Evolutionary conservation across 495 filamentous ascomycete species (phyloP).

Genomic region (Trichoderma parareesei): DNA sequence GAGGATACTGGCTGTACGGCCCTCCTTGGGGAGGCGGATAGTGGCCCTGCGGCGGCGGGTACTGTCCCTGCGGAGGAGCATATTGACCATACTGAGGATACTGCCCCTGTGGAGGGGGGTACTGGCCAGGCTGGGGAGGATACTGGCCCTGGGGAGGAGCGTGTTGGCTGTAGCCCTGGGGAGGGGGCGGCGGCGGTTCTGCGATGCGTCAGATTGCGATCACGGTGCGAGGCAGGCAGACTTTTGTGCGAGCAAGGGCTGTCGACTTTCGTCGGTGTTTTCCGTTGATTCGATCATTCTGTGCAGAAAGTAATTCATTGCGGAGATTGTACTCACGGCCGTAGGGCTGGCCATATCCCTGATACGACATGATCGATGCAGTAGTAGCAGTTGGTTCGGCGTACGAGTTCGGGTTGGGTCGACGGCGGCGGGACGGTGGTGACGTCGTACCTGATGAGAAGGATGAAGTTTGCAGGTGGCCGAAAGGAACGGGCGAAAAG

Average conservation of each 20-base stretch:
- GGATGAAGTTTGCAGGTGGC: background rate
- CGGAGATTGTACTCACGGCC: conserved; percentile 12
- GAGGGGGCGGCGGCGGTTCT: conserved; percentile 19
- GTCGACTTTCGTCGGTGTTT: background rate
- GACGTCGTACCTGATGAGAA: background rate
- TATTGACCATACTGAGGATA: conserved; percentile 15
- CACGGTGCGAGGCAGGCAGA: background rate
- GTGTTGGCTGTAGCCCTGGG: conserved; percentile 20
- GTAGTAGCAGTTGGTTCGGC: background rate
- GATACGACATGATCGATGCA: conserved; percentile 9
- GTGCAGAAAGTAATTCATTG: background rate
- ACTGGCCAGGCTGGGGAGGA: conserved; percentile 16
- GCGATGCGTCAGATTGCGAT: conserved; percentile 13
- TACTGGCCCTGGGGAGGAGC: conserved; percentile 20
- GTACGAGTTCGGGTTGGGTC: background rate
- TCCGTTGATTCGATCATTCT: background rate
- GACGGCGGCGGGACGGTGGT: background rate
- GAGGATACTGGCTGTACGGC: conserved; percentile 11
- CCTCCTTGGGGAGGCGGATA: conserved; percentile 22
- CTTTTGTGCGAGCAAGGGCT: conserved; percentile 8
- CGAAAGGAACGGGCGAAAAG: background rate
- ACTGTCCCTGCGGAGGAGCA: conserved; percentile 23
- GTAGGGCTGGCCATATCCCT: conserved; percentile 14
- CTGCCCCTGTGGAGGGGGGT: conserved; percentile 18
- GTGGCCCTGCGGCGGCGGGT: conserved; percentile 36